Evolutionary conservation across 2,329 filamentous ascomycete species (phyloP), one percentile per base, ranked within the genome.

Genomic region (Sclerotinia subarctica): DNA sequence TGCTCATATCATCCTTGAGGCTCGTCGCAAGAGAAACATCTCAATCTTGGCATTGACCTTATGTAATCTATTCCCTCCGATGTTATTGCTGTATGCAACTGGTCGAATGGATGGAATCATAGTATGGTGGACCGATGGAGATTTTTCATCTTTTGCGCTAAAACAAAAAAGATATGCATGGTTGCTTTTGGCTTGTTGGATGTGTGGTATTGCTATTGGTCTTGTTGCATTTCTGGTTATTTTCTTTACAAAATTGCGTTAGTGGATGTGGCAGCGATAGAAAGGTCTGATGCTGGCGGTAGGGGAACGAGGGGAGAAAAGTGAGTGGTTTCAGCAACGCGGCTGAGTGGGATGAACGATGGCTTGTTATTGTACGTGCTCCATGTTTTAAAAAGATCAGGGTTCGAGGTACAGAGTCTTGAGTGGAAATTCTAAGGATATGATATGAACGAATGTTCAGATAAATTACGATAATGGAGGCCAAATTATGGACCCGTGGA

Each of bases 51-150:
- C 72, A 4, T 66, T 77, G 6, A 47, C 60, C 46, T 15, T 76
- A 2, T 76, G 75, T 53, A 69, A 69, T 49, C 15, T 75, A n/a
- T 74, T 76, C 42, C 74, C 74, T 11, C 76, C 76, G 11, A 57
- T 73, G 17, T 66, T 77, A 15, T 49, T 76, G 3, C 64, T 76
- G 8, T 76, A 73, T 52, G 69, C 70, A 26, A 62, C 69, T 63
- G 74, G 76, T 52, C 44, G 64, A 21, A 66, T 77, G 29, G 75
- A 77, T 64, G 64, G 68, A 35, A 38, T 76, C 11, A 72, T 77
- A 46, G 19, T 60, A 10, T 76, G 72, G 73, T 73, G 68, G 68
- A 75, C 72, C 11, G 62, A 70, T 13, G 73, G 74, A 5, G 72
- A 74, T 38, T 70, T 73, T 49, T 68, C 59, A 7, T 62, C 64